A percentile compares a stretch with the other conserved stretches of the same genome.
These are phyloP conservation scores for Carpinus viminea DNA, from an alignment of 306 rosid species.

Conservation along the genomic window DNA sequence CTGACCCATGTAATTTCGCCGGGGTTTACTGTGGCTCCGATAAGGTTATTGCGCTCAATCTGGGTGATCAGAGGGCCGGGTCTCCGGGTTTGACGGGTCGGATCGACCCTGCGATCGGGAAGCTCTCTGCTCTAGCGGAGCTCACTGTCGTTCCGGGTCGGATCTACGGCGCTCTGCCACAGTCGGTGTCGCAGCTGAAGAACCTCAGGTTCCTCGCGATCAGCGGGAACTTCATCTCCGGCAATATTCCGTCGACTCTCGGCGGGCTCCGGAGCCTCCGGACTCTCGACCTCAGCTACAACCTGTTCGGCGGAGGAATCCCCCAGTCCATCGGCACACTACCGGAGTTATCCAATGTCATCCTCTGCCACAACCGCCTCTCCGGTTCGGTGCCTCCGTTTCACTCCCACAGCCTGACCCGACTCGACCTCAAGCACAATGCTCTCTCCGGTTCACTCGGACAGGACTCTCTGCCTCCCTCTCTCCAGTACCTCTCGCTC, in stretches of 20 bases:
- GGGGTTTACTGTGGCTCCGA: conserved; percentile 88
- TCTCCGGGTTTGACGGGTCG: conserved; percentile 84
- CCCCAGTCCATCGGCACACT: conserved; percentile 64
- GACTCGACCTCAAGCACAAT: conserved; percentile 88
- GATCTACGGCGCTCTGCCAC: conserved; percentile 68
- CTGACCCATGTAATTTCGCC: conserved; percentile 87
- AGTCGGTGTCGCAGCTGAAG: conserved; percentile 47
- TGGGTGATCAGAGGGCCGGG: conserved; percentile 90
- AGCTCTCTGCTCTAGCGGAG: conserved; percentile 76
- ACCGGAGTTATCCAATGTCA: conserved; percentile 71
- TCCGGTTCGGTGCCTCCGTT: conserved; percentile 76
- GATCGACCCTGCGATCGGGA: conserved; percentile 69
- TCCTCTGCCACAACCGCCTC: conserved; percentile 83
- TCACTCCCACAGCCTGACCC: conserved; percentile 55
- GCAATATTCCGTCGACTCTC: conserved; percentile 59
- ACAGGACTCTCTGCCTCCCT: conserved; percentile 62
- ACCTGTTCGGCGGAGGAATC: conserved; percentile 67
- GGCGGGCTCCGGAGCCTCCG: conserved; percentile 52
- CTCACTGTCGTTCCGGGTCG: conserved; percentile 87
- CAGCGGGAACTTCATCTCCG: conserved; percentile 87
- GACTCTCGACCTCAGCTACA: conserved; percentile 88
- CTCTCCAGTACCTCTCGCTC: conserved; percentile 77
- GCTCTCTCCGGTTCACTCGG: conserved; percentile 67
- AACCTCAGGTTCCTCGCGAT: conserved; percentile 80
- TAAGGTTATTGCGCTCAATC: conserved; percentile 81